Percentiles rank a stretch among this genome's conserved stretches.
These are phyloP conservation scores for Fusarium sp. DNA, from an alignment of 2,329 filamentous ascomycete species.

Conservation along the genomic window DNA sequence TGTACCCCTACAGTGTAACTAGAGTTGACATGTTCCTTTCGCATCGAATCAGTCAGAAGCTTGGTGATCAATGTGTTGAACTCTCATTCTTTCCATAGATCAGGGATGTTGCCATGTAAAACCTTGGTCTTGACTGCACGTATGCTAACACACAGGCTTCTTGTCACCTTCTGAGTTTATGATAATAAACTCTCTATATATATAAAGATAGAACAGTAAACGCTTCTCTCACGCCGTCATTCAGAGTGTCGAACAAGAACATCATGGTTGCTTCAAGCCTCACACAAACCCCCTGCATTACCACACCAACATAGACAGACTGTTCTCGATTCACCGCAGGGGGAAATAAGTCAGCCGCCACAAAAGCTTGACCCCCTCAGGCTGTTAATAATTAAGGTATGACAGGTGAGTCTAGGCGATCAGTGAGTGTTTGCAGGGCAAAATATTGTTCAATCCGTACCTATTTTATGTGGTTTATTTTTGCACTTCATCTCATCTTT, in stretches of 20 bases:
- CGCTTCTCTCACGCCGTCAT: neutral
- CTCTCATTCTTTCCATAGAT: neutral
- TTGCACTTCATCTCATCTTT: conserved; percentile 6
- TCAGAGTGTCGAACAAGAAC: neutral
- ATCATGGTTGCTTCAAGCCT: neutral
- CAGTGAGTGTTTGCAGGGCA: neutral
- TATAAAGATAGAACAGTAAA: neutral
- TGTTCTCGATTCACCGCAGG: neutral
- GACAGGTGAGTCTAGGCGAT: neutral
- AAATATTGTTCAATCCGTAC: neutral
- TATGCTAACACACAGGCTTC: neutral
- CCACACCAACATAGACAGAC: neutral
- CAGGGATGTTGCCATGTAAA: neutral
- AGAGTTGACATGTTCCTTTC: neutral
- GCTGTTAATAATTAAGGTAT: neutral
- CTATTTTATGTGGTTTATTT: neutral
- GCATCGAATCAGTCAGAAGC: neutral
- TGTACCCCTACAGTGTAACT: neutral
- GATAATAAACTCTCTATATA: neutral
- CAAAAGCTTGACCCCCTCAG: neutral
- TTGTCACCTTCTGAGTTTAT: too few relatives aligned
- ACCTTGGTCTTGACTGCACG: neutral
- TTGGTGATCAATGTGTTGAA: neutral
- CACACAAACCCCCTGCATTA: neutral
- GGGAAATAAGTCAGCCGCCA: neutral